Percentiles rank a stretch among this genome's conserved stretches.
Conservation (phyloP, 805 yeast species). For the Zygotorulaspora florentina region DNA sequence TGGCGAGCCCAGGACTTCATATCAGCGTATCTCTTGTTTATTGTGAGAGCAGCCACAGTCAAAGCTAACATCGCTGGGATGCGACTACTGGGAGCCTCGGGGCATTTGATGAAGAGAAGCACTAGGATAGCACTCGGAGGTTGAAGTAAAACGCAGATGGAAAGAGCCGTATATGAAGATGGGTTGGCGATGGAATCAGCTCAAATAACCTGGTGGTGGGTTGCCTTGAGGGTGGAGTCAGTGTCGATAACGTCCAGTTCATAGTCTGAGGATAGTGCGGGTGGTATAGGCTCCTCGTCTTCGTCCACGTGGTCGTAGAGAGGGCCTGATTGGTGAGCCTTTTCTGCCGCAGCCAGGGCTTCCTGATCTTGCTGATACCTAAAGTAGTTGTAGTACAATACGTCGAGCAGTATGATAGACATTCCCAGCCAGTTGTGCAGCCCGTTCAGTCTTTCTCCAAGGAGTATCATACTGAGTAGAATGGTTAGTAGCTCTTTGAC, state of each 20-base stretch:
- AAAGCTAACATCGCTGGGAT: too few relatives aligned
- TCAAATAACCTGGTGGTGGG: not conserved
- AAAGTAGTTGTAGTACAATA: constrained; percentile 75
- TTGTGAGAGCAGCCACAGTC: too few relatives aligned
- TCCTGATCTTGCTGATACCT: constrained; percentile 37
- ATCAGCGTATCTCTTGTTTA: too few relatives aligned
- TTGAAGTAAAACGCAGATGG: too few relatives aligned
- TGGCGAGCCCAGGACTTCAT: too few relatives aligned
- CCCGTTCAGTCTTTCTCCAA: constrained; percentile 64
- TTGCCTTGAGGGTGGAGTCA: not conserved
- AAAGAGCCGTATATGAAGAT: too few relatives aligned
- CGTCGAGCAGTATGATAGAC: constrained; percentile 68
- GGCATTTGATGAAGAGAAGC: too few relatives aligned
- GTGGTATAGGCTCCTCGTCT: constrained; percentile 4
- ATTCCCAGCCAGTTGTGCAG: constrained; percentile 70
- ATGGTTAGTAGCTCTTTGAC: constrained; percentile 90
- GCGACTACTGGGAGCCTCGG: too few relatives aligned
- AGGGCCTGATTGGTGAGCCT: not conserved
- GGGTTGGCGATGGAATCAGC: too few relatives aligned
- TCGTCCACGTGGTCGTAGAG: not conserved
- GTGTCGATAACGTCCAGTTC: constrained; percentile 9
- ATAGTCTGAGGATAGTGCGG: constrained; percentile 11
- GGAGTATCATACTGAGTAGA: constrained; percentile 57
- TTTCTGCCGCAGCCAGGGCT: constrained; percentile 6
- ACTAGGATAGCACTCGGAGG: too few relatives aligned